Conservation (phyloP, 768 basidiomycete genomes). For the Phylloporus scabripes region DNA sequence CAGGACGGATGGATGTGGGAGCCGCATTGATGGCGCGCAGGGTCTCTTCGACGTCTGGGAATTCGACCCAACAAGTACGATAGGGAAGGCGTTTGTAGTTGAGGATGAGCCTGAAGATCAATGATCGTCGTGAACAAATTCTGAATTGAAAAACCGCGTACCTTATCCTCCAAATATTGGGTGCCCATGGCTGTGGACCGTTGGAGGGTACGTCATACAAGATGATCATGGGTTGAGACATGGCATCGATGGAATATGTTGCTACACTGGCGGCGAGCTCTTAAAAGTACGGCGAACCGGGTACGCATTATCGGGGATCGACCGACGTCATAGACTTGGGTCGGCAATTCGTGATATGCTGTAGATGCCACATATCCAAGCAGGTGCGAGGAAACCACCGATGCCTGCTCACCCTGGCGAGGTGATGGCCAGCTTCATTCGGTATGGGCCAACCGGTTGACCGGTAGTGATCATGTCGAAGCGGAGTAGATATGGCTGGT, state of each 20-base stretch:
- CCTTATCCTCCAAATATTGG: conserved; percentile 72
- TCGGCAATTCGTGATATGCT: conserved; percentile 3
- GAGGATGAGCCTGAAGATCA: conserved; percentile 53
- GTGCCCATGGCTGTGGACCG: conserved; percentile 66
- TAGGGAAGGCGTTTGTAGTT: conserved; percentile 73
- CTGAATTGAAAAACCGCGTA: conserved; percentile 14
- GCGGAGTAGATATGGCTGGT: background rate
- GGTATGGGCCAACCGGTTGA: background rate
- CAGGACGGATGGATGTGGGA: conserved; percentile 46
- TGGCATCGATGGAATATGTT: conserved; percentile 9
- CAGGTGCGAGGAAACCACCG: conserved; percentile 12
- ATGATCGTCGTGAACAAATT: background rate
- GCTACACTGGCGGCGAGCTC: background rate
- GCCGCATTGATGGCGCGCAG: conserved; percentile 55
- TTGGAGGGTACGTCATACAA: conserved; percentile 64
- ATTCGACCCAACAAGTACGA: conserved; percentile 65
- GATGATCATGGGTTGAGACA: conserved; percentile 50
- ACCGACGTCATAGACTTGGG: conserved; percentile 1
- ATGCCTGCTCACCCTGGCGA: conserved; percentile 6
- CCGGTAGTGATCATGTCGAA: conserved; percentile 7
- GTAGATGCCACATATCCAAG: conserved; percentile 6
- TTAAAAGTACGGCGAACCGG: conserved; percentile 7
- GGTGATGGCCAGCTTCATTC: background rate
- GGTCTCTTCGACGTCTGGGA: conserved; percentile 60
- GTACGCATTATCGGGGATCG: background rate